Conservation (phyloP, 2,329 filamentous ascomycete species). For the Massarina eburnea region DNA sequence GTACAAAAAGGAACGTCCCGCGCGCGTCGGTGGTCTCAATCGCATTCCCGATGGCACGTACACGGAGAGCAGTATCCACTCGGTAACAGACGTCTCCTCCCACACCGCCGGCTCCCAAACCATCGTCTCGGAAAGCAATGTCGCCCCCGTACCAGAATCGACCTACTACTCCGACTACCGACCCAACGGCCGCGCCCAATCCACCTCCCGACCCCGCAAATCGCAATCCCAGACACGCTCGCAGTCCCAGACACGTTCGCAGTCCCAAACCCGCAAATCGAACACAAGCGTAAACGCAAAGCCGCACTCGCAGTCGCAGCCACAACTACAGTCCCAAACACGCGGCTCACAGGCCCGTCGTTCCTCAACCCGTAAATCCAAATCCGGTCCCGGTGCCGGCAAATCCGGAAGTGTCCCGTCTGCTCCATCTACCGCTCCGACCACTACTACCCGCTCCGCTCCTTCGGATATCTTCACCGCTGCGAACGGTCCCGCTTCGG, state of each 20-base stretch:
- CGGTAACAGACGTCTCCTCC: conserved; percentile 45
- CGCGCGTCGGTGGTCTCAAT: conserved; percentile 87
- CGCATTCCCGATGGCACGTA: conserved; percentile 74
- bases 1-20: conserved; percentile 85
- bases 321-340: conserved; percentile 17
- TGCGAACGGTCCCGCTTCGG: conserved; percentile 43
- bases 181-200: conserved; percentile 38
- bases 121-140: conserved; percentile 13
- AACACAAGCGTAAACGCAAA: no score
- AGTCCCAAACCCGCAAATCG: conserved; percentile 19
- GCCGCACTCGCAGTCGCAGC: conserved; percentile 14
- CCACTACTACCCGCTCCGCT: conserved; percentile 9
- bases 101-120: conserved; percentile 26
- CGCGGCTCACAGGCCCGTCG: conserved; percentile 32
- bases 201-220: conserved; percentile 16
- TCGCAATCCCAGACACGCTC: background rate
- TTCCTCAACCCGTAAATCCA: conserved; percentile 37
- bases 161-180: conserved; percentile 47
- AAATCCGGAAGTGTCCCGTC: no score
- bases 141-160: conserved; percentile 34
- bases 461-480: conserved; percentile 43
- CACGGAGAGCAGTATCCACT: conserved; percentile 72
- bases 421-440: conserved; percentile 20
- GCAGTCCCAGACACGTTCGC: background rate
- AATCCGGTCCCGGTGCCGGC: conserved; percentile 30